Evolutionary conservation across 352 stramenopile species (phyloP).

Genomic region (Blastocystis hominis): DNA sequence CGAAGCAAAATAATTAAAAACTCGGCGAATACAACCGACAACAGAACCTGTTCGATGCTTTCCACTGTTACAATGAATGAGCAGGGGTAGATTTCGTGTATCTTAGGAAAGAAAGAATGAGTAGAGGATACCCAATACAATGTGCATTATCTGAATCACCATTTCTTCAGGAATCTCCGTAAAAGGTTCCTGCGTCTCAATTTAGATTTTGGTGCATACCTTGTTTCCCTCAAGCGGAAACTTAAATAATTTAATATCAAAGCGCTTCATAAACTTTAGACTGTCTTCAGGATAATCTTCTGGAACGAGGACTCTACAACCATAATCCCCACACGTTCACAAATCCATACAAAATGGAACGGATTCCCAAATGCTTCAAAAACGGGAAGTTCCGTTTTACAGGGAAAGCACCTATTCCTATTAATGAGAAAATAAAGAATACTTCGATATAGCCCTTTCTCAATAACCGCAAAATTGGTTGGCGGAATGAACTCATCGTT

Average conservation of each 20-base stretch:
- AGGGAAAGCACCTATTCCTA: slow-evolving; percentile 18
- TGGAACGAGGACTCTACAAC: slow-evolving; percentile 19
- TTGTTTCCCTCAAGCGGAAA: slow-evolving; percentile 42
- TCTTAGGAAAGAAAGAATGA: neutral
- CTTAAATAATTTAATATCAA: slow-evolving; percentile 42
- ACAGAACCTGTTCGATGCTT: slow-evolving; percentile 52
- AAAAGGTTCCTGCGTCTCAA: slow-evolving; percentile 32
- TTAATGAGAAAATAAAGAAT: neutral
- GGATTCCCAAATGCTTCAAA: slow-evolving; percentile 33
- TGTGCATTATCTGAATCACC: slow-evolving; percentile 46
- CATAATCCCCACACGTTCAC: neutral
- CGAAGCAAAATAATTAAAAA: neutral
- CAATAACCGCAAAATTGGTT: slow-evolving; percentile 51
- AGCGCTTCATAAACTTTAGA: slow-evolving; percentile 45
- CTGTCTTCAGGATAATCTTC: slow-evolving; percentile 56
- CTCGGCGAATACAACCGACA: slow-evolving; percentile 46
- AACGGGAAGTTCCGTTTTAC: slow-evolving; percentile 53
- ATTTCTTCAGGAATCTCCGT: slow-evolving; percentile 48
- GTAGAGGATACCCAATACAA: neutral
- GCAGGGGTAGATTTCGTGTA: slow-evolving; percentile 36
- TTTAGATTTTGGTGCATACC: neutral
- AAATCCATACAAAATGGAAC: slow-evolving; percentile 25
- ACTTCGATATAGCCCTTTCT: slow-evolving; percentile 52
- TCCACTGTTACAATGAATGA: slow-evolving; percentile 54
- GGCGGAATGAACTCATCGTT: slow-evolving; percentile 56